Evolutionary conservation across 192 early-diverging fungal genomes (phyloP).

Genomic region (Podila minutissima): DNA sequence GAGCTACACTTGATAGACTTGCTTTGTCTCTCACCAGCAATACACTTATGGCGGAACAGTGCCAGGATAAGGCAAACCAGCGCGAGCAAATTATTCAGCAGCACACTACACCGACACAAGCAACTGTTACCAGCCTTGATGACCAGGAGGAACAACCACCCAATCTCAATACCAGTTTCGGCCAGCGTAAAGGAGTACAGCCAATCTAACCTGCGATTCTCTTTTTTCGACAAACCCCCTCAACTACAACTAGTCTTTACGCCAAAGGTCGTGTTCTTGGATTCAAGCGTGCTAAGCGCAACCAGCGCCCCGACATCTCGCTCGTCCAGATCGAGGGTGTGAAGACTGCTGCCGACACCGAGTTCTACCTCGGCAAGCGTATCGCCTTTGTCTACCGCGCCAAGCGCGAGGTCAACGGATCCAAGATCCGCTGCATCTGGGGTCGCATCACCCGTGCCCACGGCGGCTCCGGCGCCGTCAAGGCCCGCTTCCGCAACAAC

Average conservation of each 20-base stretch:
- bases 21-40: no score
- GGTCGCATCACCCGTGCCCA: slow-evolving; percentile 95
- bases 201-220: no score
- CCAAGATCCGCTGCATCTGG: slow-evolving; percentile 98
- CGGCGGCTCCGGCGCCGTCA: slow-evolving; percentile 95
- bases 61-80: no score
- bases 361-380: slow-evolving; percentile 99
- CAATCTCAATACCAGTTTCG: no score
- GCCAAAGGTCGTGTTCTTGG: slow-evolving; percentile 97
- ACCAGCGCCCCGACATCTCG: slow-evolving; percentile 89
- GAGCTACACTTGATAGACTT: no score
- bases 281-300: slow-evolving; percentile 93
- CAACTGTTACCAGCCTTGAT: no score
- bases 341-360: slow-evolving; percentile 86
- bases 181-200: no score
- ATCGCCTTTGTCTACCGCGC: slow-evolving; percentile 98
- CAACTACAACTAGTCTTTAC: slow-evolving; percentile 82
- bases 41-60: no score
- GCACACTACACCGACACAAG: no score
- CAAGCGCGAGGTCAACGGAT: slow-evolving; percentile 85
- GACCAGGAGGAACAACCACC: no score
- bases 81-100: no score
- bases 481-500: slow-evolving; percentile 97
- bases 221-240: background rate
- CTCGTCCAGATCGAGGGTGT: slow-evolving; percentile 96